A percentile compares a stretch with the other conserved stretches of the same genome.
These are phyloP conservation scores for Exserohilum rostratum DNA, from an alignment of 2,329 filamentous ascomycete species.

Conservation along the genomic window DNA sequence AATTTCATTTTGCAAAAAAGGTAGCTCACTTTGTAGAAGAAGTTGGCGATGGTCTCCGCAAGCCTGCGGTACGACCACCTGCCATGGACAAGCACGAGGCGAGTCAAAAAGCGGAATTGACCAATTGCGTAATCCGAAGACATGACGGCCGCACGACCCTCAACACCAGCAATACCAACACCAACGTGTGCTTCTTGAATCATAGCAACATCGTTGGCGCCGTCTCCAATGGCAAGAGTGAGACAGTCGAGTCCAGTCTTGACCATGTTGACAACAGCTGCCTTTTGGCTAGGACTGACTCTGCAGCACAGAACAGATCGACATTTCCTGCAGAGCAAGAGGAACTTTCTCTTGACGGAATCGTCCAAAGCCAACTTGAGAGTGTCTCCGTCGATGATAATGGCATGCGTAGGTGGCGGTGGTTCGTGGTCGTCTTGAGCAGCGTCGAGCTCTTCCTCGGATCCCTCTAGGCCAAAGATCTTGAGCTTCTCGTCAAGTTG, in stretches of 20 bases:
- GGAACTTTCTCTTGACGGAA: conserved; percentile 83
- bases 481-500: conserved; percentile 76
- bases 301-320: conserved; percentile 95
- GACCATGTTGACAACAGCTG: conserved; percentile 94
- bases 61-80: conserved; percentile 93
- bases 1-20: not conserved
- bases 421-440: conserved; percentile 85
- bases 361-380: conserved; percentile 87
- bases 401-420: conserved; percentile 83
- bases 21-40: conserved; percentile 86
- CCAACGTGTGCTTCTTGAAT: conserved; percentile 90
- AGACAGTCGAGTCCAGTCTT: conserved; percentile 95
- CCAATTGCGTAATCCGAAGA: conserved; percentile 89
- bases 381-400: conserved; percentile 94
- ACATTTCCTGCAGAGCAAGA: conserved; percentile 95
- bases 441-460: conserved; percentile 79
- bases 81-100: conserved; percentile 79
- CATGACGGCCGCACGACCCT: conserved; percentile 83
- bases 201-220: conserved; percentile 92
- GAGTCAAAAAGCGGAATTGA: conserved; percentile 84
- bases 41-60: conserved; percentile 93
- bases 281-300: conserved; percentile 96
- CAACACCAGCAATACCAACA: conserved; percentile 85
- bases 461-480: conserved; percentile 79
- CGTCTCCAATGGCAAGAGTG: conserved; percentile 89